Evolutionary conservation across 1,284 basidiomycete species (phyloP).

Genomic region (Wolfiporia cocos): DNA sequence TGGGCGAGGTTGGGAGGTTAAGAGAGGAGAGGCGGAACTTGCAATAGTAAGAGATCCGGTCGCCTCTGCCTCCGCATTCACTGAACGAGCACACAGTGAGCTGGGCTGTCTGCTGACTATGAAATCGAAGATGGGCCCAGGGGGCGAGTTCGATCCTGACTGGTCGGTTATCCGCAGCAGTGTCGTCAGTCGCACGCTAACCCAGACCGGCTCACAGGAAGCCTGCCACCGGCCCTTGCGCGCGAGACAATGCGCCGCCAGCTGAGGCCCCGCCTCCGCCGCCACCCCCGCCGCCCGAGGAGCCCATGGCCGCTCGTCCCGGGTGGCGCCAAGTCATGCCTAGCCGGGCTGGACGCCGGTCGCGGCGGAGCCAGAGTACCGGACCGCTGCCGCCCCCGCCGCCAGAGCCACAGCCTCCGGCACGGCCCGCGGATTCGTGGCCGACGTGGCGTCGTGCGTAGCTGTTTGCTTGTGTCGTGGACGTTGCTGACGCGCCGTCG

Average conservation of each 20-base stretch:
- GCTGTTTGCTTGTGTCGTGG: neutral
- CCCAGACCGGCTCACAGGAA: conserved; percentile 31
- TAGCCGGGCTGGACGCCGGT: conserved; percentile 1
- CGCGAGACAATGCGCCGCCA: conserved; percentile 4
- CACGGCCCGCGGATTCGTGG: conserved; percentile 37
- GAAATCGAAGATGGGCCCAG: conserved; percentile 66
- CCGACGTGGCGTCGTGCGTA: conserved; percentile 65
- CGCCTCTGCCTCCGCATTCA: neutral
- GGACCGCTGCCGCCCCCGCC: conserved; percentile 18
- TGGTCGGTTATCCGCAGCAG: conserved; percentile 43
- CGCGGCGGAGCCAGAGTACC: conserved; percentile 5
- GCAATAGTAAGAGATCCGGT: conserved; percentile 54
- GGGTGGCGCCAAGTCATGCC: conserved; percentile 8
- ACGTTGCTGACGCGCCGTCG: neutral
- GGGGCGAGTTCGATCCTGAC: conserved; percentile 69
- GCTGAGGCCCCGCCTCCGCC: conserved; percentile 13
- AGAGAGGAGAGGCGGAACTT: conserved; percentile 66
- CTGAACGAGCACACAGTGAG: conserved; percentile 39
- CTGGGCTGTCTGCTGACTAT: conserved; percentile 59
- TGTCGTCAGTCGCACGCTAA: conserved; percentile 3
- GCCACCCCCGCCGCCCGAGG: conserved; percentile 13
- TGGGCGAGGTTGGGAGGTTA: conserved; percentile 71
- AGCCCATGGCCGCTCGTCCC: conserved; percentile 6
- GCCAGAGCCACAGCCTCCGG: conserved; percentile 10
- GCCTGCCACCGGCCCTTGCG: conserved; percentile 30